phyloP scores from a whole-genome alignment of 2,329 filamentous ascomycete genomes.

The Aulographum hederae region DNA sequence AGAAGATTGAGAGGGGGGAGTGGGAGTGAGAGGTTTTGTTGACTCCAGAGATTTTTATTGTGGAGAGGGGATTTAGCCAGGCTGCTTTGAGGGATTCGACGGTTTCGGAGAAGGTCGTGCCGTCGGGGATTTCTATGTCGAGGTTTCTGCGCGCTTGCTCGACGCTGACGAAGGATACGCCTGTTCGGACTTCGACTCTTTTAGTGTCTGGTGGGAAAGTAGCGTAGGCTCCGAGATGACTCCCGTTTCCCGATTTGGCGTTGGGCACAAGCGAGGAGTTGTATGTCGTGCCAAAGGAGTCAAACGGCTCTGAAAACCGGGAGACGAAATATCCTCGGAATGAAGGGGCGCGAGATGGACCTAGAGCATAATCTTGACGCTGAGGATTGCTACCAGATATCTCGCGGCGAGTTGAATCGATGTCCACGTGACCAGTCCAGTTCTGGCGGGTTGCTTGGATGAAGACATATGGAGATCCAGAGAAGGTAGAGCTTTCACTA shows the following conservation, averaged over 20 bases:
- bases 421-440: constrained; percentile 25
- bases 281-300: constrained; percentile 17
- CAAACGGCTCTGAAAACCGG: constrained; percentile 25
- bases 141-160: constrained; percentile 28
- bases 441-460: constrained; percentile 27
- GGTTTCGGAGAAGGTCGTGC: constrained; percentile 18
- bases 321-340: constrained; percentile 30
- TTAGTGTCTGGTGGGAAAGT: constrained; percentile 14
- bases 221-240: constrained; percentile 23
- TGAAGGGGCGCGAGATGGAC: constrained; percentile 21
- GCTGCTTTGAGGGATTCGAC: constrained; percentile 21
- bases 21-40: constrained; percentile 22
- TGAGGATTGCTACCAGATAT: constrained; percentile 27
- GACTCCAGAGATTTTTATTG: constrained; percentile 24
- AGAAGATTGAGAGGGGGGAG: constrained; percentile 27
- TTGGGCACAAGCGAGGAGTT: constrained; percentile 12
- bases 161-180: constrained; percentile 27
- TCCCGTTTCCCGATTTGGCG: constrained; percentile 12
- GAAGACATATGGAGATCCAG: constrained; percentile 18
- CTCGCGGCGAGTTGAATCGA: constrained; percentile 19
- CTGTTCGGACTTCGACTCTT: constrained; percentile 26
- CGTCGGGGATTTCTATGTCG: constrained; percentile 22
- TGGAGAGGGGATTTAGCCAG: constrained; percentile 27
- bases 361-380: constrained; percentile 27
- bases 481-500: neutral